Percentiles rank a stretch among this genome's conserved stretches.
Evolutionary conservation across 1,284 basidiomycete species (phyloP).

Genomic region (Cryptococcus neoformans): DNA sequence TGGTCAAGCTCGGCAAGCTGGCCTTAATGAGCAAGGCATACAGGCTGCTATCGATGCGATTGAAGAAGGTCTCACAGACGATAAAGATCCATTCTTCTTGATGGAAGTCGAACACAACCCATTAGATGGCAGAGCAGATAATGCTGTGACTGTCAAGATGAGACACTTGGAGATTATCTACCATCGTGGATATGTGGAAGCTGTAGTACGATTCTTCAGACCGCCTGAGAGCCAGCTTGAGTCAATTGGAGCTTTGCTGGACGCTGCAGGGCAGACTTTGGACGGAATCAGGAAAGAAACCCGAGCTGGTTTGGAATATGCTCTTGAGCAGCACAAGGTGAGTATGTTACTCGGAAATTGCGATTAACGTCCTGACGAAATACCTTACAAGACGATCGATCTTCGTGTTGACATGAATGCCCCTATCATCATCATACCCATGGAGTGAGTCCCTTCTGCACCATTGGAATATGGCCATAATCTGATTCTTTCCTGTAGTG

Average conservation of each 20-base stretch:
- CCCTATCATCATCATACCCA: slow-evolving; percentile 95
- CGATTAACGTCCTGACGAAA: background rate
- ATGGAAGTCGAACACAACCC: slow-evolving; percentile 93
- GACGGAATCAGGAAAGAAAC: slow-evolving; percentile 96
- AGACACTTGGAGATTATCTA: slow-evolving; percentile 98
- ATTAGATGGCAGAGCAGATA: slow-evolving; percentile 89
- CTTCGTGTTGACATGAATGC: slow-evolving; percentile 95
- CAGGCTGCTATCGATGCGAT: slow-evolving; percentile 39
- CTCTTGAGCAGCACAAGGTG: slow-evolving; percentile 57
- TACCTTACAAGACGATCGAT: slow-evolving; percentile 70
- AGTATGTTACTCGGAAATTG: background rate
- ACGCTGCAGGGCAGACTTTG: slow-evolving; percentile 88
- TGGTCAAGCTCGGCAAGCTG: slow-evolving; percentile 22
- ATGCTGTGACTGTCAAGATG: slow-evolving; percentile 84
- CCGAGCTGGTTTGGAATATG: slow-evolving; percentile 89
- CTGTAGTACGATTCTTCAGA: slow-evolving; percentile 87
- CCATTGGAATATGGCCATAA: background rate
- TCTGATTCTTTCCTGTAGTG: slow-evolving; percentile 36
- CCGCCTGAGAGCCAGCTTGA: slow-evolving; percentile 94
- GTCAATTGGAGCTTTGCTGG: slow-evolving; percentile 87
- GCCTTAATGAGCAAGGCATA: slow-evolving; percentile 28
- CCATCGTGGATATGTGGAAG: slow-evolving; percentile 90
- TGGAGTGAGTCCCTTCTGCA: slow-evolving; percentile 56
- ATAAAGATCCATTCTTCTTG: slow-evolving; percentile 79
- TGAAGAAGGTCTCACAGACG: slow-evolving; percentile 35